phyloP scores from a whole-genome alignment of 1,139 yeast genomes.

The Zygoascus sp. region DNA sequence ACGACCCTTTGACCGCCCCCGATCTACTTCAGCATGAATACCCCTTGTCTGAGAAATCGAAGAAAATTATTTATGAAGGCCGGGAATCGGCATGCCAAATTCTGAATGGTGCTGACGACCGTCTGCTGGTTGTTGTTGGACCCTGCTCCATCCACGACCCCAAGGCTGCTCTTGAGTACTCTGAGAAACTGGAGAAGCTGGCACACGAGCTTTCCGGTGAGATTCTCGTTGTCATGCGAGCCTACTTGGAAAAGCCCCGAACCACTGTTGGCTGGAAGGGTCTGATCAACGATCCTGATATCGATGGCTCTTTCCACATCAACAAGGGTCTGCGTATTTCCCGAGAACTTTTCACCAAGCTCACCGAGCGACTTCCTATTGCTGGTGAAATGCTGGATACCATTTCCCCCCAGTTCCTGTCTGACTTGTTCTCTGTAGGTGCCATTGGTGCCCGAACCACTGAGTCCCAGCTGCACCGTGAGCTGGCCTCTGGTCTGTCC shows the following conservation, averaged over 20 bases:
- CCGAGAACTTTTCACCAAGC: conserved; percentile 76
- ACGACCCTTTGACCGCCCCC: conserved; percentile 93
- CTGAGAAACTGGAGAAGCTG: conserved; percentile 55
- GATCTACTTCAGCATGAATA: conserved; percentile 87
- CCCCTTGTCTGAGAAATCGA: conserved; percentile 61
- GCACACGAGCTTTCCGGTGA: conserved; percentile 66
- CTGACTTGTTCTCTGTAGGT: conserved; percentile 87
- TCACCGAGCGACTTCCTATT: conserved; percentile 80
- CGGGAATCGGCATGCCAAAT: conserved; percentile 72
- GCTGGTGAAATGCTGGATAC: conserved; percentile 98
- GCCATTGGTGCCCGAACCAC: conserved; percentile 99
- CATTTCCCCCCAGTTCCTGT: conserved; percentile 87
- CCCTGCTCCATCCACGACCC: conserved; percentile 98
- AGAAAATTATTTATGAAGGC: conserved; percentile 62
- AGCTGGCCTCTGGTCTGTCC: conserved; percentile 87
- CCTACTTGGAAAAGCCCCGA: conserved; percentile 95
- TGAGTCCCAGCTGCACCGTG: conserved; percentile 94
- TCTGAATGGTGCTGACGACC: conserved; percentile 72
- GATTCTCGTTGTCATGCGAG: conserved; percentile 88
- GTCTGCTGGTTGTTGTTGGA: conserved; percentile 80
- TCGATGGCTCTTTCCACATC: conserved; percentile 88
- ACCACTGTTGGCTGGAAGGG: conserved; percentile 99
- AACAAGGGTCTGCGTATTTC: conserved; percentile 90
- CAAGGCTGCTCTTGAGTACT: conserved; percentile 85
- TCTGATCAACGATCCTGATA: conserved; percentile 92